Percentiles rank a stretch among this genome's conserved stretches.
phyloP scores from a whole-genome alignment of 805 yeast genomes.

The Schizosaccharomyces lindneri region DNA sequence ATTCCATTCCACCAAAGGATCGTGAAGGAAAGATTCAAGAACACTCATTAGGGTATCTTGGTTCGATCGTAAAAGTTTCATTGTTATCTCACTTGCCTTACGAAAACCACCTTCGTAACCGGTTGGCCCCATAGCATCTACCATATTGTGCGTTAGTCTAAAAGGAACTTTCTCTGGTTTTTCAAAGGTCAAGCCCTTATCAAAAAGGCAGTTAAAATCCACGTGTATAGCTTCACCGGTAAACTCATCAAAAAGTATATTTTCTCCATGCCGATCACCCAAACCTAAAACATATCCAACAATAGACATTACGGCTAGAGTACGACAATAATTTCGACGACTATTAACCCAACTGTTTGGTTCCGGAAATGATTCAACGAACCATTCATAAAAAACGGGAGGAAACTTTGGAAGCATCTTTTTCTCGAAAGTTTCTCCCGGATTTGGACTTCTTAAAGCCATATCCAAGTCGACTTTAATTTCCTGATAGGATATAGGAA shows the following conservation, averaged over 20 bases:
- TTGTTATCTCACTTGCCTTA: slow-evolving; percentile 62
- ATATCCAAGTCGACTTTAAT: not conserved
- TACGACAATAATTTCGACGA: slow-evolving; percentile 45
- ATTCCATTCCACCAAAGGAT: slow-evolving; percentile 68
- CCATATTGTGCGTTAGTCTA: slow-evolving; percentile 65
- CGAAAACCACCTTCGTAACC: slow-evolving; percentile 82
- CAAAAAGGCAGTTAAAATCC: slow-evolving; percentile 90
- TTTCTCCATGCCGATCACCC: slow-evolving; percentile 93
- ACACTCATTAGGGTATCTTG: slow-evolving; percentile 74
- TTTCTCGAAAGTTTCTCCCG: not conserved
- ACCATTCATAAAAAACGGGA: slow-evolving; percentile 72
- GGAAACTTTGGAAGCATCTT: slow-evolving; percentile 16
- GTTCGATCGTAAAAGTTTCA: slow-evolving; percentile 42
- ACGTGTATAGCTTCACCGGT: slow-evolving; percentile 74
- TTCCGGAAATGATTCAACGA: slow-evolving; percentile 65
- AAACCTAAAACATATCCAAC: slow-evolving; percentile 83
- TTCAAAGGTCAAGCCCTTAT: slow-evolving; percentile 41
- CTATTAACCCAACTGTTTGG: slow-evolving; percentile 72
- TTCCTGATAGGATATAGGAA: slow-evolving; percentile 7
- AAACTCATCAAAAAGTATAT: slow-evolving; percentile 44
- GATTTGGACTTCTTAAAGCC: not conserved
- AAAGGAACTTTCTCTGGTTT: slow-evolving; percentile 92
- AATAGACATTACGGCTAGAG: slow-evolving; percentile 90
- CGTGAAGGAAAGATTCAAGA: slow-evolving; percentile 76
- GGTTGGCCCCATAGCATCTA: slow-evolving; percentile 69